phyloP scores from a whole-genome alignment of 345 rosid genomes.

The Carallia pectinifolia region DNA sequence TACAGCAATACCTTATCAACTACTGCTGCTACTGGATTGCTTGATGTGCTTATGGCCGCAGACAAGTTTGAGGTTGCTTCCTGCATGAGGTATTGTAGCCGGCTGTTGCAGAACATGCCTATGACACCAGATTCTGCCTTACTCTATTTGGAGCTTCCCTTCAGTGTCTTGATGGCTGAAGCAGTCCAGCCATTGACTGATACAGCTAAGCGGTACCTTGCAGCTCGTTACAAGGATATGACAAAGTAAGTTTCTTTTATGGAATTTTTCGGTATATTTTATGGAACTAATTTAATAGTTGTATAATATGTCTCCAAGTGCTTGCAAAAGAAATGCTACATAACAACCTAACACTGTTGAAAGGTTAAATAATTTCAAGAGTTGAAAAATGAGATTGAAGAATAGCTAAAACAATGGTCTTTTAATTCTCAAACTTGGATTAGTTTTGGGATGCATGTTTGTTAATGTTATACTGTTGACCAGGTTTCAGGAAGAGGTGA shows the following conservation, averaged over 20 bases:
- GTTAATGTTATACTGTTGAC: slow-evolving; percentile 7
- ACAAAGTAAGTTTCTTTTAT: slow-evolving; percentile 53
- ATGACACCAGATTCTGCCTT: slow-evolving; percentile 97
- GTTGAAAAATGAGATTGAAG: too few species aligned
- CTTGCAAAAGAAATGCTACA: neutral
- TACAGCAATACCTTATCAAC: slow-evolving; percentile 71
- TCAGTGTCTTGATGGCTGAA: slow-evolving; percentile 94
- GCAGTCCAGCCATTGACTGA: slow-evolving; percentile 99
- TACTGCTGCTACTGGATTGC: slow-evolving; percentile 78
- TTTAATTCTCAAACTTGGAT: neutral
- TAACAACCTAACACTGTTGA: too few species aligned
- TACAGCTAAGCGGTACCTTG: slow-evolving; percentile 93
- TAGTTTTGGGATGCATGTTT: neutral
- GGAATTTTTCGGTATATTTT: neutral
- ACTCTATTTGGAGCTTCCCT: slow-evolving; percentile 97
- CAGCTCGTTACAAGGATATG: slow-evolving; percentile 85
- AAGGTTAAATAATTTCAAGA: too few species aligned
- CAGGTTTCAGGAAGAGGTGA: slow-evolving; percentile 93
- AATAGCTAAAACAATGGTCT: too few species aligned
- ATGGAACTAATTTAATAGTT: too few species aligned
- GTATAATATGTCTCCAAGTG: neutral
- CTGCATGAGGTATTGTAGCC: slow-evolving; percentile 98
- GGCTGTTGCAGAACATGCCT: slow-evolving; percentile 61
- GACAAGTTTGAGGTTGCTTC: slow-evolving; percentile 99
- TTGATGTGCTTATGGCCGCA: slow-evolving; percentile 99